Evolutionary conservation across 345 rosid species (phyloP).

Genomic region (Cardamine occulta): DNA sequence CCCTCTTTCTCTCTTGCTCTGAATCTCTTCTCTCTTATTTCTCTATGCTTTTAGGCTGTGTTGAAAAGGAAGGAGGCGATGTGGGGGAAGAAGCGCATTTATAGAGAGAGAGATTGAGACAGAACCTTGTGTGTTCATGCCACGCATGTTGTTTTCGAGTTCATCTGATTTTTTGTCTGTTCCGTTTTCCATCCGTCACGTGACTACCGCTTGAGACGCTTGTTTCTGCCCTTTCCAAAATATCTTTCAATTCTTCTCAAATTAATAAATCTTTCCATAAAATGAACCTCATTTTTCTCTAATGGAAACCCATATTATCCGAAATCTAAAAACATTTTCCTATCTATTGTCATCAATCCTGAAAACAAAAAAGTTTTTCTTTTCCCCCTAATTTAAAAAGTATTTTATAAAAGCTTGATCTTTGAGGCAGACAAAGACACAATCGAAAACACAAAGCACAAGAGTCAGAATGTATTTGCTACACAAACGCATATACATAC

Average conservation of each 20-base stretch:
- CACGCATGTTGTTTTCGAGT: conserved; percentile 39
- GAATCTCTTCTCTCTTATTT: conserved; percentile 18
- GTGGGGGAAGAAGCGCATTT: conserved; percentile 17
- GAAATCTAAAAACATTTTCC: neutral
- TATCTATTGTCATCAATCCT: neutral
- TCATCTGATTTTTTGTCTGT: conserved; percentile 30
- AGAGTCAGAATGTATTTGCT: conserved; percentile 38
- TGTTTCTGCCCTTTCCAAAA: conserved; percentile 11
- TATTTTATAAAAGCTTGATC: conserved; percentile 1
- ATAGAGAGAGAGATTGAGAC: conserved; percentile 40
- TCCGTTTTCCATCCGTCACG: conserved; percentile 40
- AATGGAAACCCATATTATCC: neutral
- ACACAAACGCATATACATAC: conserved; percentile 30
- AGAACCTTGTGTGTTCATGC: conserved; percentile 32
- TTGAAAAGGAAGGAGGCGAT: conserved; percentile 26
- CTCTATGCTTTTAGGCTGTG: conserved; percentile 10
- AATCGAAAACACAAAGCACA: conserved; percentile 1
- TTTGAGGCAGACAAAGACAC: conserved; percentile 27
- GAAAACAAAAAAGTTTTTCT: neutral
- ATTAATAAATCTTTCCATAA: neutral
- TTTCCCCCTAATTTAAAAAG: neutral
- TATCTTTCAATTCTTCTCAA: neutral
- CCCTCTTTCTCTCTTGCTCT: conserved; percentile 4
- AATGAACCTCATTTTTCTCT: neutral
- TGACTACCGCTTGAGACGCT: conserved; percentile 38